Evolutionary conservation across 345 rosid genomes (phyloP), one percentile per base, ranked within the genome.

Genomic region (Iberis pinnata): DNA sequence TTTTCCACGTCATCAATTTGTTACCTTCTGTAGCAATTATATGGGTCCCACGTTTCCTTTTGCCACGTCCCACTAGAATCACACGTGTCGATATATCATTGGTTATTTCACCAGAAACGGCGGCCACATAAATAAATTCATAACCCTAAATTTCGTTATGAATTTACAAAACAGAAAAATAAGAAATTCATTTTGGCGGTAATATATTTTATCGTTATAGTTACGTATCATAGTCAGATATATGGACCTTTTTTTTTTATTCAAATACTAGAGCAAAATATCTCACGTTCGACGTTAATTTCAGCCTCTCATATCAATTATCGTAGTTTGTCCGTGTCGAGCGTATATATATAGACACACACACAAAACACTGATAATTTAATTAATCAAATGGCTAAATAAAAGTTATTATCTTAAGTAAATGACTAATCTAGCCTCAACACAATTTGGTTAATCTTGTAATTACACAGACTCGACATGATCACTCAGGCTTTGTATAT

Each of bases 401-500:
- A n/a, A n/a, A n/a, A n/a, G n/a, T n/a, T n/a, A n/a, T n/a, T n/a
- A n/a, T n/a, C n/a, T n/a, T n/a, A n/a, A n/a, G n/a, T n/a, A 22
- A 66, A 59, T 38, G 45, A 59, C 71, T 60, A 60, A 47, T 67
- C 6, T 47, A 17, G 12, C 71, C 66, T 60, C 24, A n/a, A 4
- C 13, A n/a, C 36, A 11, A 7, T 5, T 45, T 31, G 71, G 65
- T 67, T 53, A 53, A 39, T 54, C 5, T 39, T 9, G 67, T 67
- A 53, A 60, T 67, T 53, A 60, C 26, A 41, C 24, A 36, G n/a
- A 40, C 16, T 53, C 66, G 71, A 67, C 71, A 59, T 67, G 71
- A 67, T 60, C 60, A 60, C 32, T 53, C 67, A 67, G 67, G 71
- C 71, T 60, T 60, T 60, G 56, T 60, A 59, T 53, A 67, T 67